phyloP scores from a whole-genome alignment of 78 protist species.

The Salpingoeca rosetta region DNA sequence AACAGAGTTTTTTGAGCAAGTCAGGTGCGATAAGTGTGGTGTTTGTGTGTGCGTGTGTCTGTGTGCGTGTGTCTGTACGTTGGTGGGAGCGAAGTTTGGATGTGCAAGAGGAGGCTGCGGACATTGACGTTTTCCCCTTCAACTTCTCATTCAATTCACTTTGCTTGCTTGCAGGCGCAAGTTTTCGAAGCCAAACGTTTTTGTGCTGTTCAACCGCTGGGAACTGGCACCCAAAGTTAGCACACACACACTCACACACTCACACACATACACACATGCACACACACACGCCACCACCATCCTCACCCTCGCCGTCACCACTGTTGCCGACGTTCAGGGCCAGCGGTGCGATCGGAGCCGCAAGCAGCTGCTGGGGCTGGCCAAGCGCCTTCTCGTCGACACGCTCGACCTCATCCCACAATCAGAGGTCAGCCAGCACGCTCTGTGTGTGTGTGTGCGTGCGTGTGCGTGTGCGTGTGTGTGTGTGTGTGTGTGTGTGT shows the following conservation, averaged over 20 bases:
- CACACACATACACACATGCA: neutral
- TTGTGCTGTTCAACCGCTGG: conserved; percentile 28
- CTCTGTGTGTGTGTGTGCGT: no score
- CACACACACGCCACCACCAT: neutral
- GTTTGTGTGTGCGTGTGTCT: no score
- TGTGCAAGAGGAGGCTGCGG: neutral
- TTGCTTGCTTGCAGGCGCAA: neutral
- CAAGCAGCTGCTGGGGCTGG: no score
- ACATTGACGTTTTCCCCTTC: neutral
- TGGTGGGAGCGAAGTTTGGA: neutral
- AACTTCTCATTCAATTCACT: neutral
- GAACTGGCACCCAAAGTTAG: neutral
- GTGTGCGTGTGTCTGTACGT: neutral
- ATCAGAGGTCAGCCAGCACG: no score
- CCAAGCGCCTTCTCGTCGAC: no score
- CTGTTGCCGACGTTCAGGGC: neutral
- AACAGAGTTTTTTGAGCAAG: neutral
- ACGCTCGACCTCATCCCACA: no score
- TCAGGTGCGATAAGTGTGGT: no score
- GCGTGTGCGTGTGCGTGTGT: no score
- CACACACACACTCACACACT: neutral
- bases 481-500: no score
- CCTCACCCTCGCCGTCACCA: neutral
- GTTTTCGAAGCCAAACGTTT: conserved; percentile 32
- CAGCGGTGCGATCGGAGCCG: no score